These are phyloP conservation scores for Phytophthora hybrid DNA, from an alignment of 352 stramenopile species.

Conservation along the genomic window DNA sequence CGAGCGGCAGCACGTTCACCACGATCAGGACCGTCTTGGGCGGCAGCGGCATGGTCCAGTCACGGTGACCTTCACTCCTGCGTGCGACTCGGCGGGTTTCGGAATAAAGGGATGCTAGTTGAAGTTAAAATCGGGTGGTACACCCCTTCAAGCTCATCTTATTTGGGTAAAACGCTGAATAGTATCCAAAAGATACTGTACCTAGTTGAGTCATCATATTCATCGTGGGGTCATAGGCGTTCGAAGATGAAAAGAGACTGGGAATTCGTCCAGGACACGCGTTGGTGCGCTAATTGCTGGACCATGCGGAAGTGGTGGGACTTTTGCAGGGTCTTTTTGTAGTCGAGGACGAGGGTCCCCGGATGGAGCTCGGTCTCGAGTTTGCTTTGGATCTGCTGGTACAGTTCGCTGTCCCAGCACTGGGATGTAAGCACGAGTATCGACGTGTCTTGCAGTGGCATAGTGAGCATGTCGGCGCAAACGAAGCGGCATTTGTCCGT, in stretches of 20 bases:
- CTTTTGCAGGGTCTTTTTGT: slow-evolving; percentile 45
- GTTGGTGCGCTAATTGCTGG: slow-evolving; percentile 27
- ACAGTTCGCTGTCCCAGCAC: slow-evolving; percentile 61
- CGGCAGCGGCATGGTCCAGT: not conserved
- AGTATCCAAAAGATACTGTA: not conserved
- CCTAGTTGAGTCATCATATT: not conserved
- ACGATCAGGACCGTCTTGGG: slow-evolving; percentile 79
- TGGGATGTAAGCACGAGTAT: slow-evolving; percentile 69
- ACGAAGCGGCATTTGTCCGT: slow-evolving; percentile 37
- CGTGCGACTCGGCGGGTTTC: slow-evolving; percentile 19
- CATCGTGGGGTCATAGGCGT: not conserved
- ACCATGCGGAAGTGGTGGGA: slow-evolving; percentile 42
- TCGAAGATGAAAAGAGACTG: slow-evolving; percentile 56
- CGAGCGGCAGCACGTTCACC: slow-evolving; percentile 80
- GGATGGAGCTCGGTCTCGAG: slow-evolving; percentile 48
- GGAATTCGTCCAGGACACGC: slow-evolving; percentile 52
- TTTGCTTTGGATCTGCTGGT: slow-evolving; percentile 46
- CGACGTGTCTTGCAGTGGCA: slow-evolving; percentile 29
- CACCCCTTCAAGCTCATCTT: slow-evolving; percentile 25
- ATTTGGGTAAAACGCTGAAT: slow-evolving; percentile 15
- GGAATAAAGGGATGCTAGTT: slow-evolving; percentile 17
- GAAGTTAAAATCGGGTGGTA: slow-evolving; percentile 18
- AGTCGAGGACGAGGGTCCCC: slow-evolving; percentile 58
- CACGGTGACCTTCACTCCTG: slow-evolving; percentile 33
- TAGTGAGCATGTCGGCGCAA: slow-evolving; percentile 54